Conservation (phyloP, 2,329 filamentous ascomycete genomes). For the Tolypocladium tundrense region DNA sequence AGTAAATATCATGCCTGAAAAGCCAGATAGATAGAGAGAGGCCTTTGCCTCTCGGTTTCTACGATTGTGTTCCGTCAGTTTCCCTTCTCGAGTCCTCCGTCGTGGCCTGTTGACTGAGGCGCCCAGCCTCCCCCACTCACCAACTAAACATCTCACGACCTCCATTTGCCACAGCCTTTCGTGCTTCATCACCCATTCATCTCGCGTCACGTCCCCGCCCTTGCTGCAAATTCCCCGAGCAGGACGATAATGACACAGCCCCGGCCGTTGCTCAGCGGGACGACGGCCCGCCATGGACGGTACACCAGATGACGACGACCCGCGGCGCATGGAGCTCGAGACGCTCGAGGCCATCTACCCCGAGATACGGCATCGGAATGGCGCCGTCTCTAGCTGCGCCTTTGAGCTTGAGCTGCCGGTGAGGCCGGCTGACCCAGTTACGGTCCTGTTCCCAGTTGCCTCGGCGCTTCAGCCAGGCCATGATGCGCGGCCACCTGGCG, state of each 20-base stretch:
- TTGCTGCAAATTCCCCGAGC: background rate
- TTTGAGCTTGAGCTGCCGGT: conserved; percentile 50
- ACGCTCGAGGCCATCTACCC: conserved; percentile 56
- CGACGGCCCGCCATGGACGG: conserved; percentile 23
- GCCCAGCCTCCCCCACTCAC: background rate
- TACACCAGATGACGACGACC: conserved; percentile 42
- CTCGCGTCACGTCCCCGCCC: background rate
- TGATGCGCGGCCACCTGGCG: background rate
- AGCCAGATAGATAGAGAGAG: background rate
- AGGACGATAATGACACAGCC: conserved; percentile 2
- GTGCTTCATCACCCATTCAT: background rate
- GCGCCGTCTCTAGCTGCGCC: conserved; percentile 28
- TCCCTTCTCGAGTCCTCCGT: too few species aligned
- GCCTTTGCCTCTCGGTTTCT: background rate
- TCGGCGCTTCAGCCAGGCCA: conserved; percentile 10
- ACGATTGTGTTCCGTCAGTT: background rate
- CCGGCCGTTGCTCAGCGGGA: background rate
- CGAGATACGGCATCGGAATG: conserved; percentile 39
- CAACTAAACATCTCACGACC: background rate
- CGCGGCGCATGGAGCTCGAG: conserved; percentile 47
- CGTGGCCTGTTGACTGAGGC: background rate
- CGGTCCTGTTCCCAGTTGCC: conserved; percentile 45
- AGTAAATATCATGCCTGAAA: background rate
- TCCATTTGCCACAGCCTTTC: background rate
- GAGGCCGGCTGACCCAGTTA: conserved; percentile 41